These are phyloP conservation scores for Pseudoperonospora humuli DNA, from an alignment of 352 stramenopile species.

Conservation along the genomic window DNA sequence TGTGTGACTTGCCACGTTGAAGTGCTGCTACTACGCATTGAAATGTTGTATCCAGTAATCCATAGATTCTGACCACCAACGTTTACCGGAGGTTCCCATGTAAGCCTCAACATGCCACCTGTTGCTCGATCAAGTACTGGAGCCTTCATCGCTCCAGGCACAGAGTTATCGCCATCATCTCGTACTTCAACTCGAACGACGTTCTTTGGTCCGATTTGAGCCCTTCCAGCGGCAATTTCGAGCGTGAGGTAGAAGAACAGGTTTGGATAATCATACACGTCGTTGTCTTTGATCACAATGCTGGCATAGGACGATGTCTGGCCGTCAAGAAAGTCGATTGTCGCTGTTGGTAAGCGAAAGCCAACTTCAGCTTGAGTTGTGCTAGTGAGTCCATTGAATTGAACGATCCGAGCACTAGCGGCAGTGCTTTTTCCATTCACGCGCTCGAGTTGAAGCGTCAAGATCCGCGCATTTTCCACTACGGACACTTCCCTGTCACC, in stretches of 20 bases:
- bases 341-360: conserved; percentile 19
- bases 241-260: conserved; percentile 36
- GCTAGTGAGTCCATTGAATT: neutral
- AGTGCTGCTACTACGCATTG: conserved; percentile 5
- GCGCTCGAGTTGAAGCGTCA: conserved; percentile 30
- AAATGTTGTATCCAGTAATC: conserved; percentile 36
- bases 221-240: conserved; percentile 20
- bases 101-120: conserved; percentile 35
- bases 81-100: conserved; percentile 42
- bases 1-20: conserved; percentile 14
- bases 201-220: conserved; percentile 18
- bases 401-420: conserved; percentile 20
- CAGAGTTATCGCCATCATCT: conserved; percentile 45
- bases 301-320: conserved; percentile 12
- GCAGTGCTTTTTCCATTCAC: conserved; percentile 25
- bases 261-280: conserved; percentile 38
- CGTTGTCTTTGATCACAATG: conserved; percentile 38
- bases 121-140: conserved; percentile 21
- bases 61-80: conserved; percentile 26
- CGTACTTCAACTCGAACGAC: conserved; percentile 28
- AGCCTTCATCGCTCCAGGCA: conserved; percentile 23
- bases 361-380: conserved; percentile 22
- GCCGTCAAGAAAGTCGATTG: conserved; percentile 34
- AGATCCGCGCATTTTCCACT: conserved; percentile 15
- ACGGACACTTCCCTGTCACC: conserved; percentile 7